Percentiles rank a stretch among this genome's conserved stretches.
Evolutionary conservation across 305 asterid species (phyloP).

Genomic region (Solanum hybrid): DNA sequence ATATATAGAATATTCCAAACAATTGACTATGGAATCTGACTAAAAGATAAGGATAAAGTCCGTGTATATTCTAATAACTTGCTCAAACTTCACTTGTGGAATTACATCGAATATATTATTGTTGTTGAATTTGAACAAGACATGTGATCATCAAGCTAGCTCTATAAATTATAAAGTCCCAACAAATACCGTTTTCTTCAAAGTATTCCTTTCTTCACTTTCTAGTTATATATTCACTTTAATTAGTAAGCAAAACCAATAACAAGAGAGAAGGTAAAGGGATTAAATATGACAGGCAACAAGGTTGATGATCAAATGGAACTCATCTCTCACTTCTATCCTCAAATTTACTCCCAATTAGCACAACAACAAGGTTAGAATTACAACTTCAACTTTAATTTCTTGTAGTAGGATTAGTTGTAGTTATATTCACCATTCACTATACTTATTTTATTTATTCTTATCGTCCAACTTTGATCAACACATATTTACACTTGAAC

Average conservation of each 20-base stretch:
- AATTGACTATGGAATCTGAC: not conserved
- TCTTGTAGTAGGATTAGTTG: not conserved
- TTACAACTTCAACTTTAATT: not conserved
- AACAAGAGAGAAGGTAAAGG: not conserved
- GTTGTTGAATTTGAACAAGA: not conserved
- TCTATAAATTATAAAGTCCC: not conserved
- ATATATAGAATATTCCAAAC: not conserved
- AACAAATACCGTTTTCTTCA: not conserved
- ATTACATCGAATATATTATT: not conserved
- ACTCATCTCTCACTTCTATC: slow-evolving; percentile 46
- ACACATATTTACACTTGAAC: not conserved
- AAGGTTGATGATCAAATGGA: slow-evolving; percentile 34
- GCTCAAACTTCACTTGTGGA: not conserved
- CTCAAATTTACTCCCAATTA: slow-evolving; percentile 32
- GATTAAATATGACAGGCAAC: not conserved
- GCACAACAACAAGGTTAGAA: slow-evolving; percentile 28
- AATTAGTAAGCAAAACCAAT: not conserved
- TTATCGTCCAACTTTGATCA: not conserved
- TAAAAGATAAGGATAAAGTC: too few species aligned
- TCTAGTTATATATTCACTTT: not conserved
- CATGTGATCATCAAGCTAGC: not conserved
- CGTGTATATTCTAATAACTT: not conserved
- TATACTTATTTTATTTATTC: not conserved
- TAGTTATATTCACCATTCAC: not conserved
- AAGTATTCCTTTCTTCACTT: not conserved